phyloP scores from a whole-genome alignment of 345 rosid species.

The Rhodamnia rubescens region DNA sequence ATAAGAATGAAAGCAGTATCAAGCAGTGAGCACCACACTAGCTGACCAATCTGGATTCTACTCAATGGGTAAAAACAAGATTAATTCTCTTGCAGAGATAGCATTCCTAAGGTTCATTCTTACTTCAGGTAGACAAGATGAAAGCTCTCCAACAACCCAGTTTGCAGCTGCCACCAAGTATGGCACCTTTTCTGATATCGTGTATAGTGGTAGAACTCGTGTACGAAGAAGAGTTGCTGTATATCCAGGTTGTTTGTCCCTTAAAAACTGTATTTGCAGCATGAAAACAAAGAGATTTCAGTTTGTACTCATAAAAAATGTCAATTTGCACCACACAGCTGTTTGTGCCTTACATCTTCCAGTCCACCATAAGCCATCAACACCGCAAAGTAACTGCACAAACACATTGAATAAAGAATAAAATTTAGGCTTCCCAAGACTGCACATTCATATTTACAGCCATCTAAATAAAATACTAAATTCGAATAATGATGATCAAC shows the following conservation, averaged over 20 bases:
- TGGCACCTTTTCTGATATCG: constrained; percentile 36
- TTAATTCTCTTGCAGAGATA: not conserved
- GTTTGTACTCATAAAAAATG: not conserved
- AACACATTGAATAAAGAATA: not conserved
- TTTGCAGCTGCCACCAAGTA: constrained; percentile 73
- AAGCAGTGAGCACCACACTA: not conserved
- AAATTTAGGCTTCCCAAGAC: not conserved
- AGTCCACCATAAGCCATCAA: constrained; percentile 79
- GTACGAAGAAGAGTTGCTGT: constrained; percentile 34
- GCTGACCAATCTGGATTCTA: not conserved
- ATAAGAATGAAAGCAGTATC: not conserved
- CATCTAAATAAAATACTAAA: not conserved
- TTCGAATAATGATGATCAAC: not conserved
- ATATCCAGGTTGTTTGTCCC: constrained; percentile 51
- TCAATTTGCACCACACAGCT: not conserved
- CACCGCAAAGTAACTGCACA: constrained; percentile 75
- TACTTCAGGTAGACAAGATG: constrained; percentile 66
- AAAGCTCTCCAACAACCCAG: constrained; percentile 86
- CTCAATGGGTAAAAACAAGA: not conserved
- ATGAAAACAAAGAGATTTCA: not conserved
- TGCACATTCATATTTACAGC: not conserved
- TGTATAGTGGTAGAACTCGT: constrained; percentile 58
- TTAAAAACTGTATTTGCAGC: constrained; percentile 47
- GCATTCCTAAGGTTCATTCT: constrained; percentile 7
- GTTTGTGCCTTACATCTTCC: constrained; percentile 51